Conservation (phyloP, 495 filamentous ascomycete genomes). For the Sporormia fimetaria region DNA sequence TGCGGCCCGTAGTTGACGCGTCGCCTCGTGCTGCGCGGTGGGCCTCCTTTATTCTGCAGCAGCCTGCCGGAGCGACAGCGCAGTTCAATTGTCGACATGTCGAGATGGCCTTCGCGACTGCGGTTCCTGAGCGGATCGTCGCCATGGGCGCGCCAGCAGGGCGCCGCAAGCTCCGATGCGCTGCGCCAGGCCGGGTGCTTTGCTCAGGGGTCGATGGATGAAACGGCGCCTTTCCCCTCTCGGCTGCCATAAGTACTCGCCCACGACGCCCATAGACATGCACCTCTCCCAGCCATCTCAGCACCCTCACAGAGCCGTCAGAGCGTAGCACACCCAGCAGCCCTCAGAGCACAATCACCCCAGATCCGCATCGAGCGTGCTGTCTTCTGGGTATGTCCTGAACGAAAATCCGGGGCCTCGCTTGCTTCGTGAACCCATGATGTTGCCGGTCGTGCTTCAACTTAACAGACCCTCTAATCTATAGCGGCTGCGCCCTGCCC, state of each 20-base stretch:
- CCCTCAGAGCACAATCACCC: conserved; percentile 13
- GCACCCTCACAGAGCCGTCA: no score
- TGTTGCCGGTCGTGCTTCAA: conserved; percentile 15
- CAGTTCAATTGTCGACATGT: no score
- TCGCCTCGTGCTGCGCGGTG: not conserved
- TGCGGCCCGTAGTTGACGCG: not conserved
- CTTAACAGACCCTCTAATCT: conserved; percentile 18
- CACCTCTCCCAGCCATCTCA: conserved; percentile 16
- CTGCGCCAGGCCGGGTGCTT: conserved; percentile 15
- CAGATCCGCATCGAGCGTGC: conserved; percentile 19
- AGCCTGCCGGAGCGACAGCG: no score
- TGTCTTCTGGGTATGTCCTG: conserved; percentile 3
- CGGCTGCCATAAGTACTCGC: conserved; percentile 12
- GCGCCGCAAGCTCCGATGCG: conserved; percentile 8
- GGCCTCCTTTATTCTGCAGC: not conserved
- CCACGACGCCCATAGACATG: conserved; percentile 18
- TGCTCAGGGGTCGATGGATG: conserved; percentile 19
- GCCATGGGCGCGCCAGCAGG: not conserved
- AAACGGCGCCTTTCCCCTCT: conserved; percentile 17
- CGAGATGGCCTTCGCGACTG: not conserved
- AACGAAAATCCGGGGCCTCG: conserved; percentile 16
- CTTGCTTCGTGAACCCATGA: conserved; percentile 15
- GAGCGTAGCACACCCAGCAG: not conserved
- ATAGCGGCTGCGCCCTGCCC: not conserved
- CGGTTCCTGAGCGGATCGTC: conserved; percentile 5